phyloP scores from a whole-genome alignment of 352 stramenopile species.

The Globisporangium okanoganense region DNA sequence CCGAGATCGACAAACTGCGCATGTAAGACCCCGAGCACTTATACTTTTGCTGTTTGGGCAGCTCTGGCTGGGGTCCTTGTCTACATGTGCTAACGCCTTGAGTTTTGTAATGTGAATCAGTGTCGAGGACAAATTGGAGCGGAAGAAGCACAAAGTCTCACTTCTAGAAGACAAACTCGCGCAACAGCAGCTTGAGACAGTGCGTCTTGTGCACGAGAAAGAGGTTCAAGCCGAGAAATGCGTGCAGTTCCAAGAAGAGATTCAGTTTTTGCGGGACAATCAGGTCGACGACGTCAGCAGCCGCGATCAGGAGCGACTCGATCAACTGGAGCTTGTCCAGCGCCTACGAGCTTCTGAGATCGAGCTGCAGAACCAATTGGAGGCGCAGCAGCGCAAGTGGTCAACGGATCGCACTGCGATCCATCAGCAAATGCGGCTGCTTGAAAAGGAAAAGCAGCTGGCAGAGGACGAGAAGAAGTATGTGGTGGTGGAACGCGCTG shows the following conservation, averaged over 20 bases:
- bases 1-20: conserved; percentile 53
- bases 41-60: too few relatives aligned
- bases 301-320: conserved; percentile 54
- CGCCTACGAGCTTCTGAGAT: conserved; percentile 39
- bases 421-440: conserved; percentile 43
- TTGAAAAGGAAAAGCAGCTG: conserved; percentile 56
- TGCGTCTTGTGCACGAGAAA: conserved; percentile 51
- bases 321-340: conserved; percentile 58
- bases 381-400: conserved; percentile 64
- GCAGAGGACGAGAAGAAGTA: conserved; percentile 29
- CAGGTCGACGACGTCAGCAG: conserved; percentile 41
- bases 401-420: conserved; percentile 35
- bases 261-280: conserved; percentile 53
- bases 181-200: conserved; percentile 39
- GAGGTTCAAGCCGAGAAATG: conserved; percentile 38
- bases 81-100: not conserved
- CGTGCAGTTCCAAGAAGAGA: conserved; percentile 42
- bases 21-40: too few relatives aligned
- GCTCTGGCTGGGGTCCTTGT: too few relatives aligned
- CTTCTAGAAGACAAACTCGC: conserved; percentile 26
- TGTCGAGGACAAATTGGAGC: conserved; percentile 30
- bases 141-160: conserved; percentile 32
- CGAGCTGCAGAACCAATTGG: conserved; percentile 47
- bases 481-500: conserved; percentile 16
- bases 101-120: conserved; percentile 10